Conservation (phyloP, 164 flowering plant species). For the Tetracentron sinense region DNA sequence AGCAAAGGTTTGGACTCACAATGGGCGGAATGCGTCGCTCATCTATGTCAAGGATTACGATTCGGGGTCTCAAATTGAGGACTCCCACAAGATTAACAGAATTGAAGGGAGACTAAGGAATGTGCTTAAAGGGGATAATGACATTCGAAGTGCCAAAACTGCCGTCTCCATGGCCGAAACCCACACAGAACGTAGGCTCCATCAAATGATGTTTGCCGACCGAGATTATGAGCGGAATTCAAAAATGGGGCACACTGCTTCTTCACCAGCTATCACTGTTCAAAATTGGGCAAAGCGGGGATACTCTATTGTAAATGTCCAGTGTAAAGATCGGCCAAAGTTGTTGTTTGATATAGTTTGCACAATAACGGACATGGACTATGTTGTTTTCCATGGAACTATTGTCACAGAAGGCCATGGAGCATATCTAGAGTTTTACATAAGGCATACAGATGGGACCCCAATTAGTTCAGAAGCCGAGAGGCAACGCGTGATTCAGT, state of each 20-base stretch:
- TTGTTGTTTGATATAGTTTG: slow-evolving; percentile 69
- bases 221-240: slow-evolving; percentile 60
- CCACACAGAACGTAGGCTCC: slow-evolving; percentile 71
- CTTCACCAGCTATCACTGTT: slow-evolving; percentile 40
- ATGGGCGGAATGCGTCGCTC: slow-evolving; percentile 66
- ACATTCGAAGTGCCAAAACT: slow-evolving; percentile 66
- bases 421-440: slow-evolving; percentile 44
- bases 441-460: slow-evolving; percentile 70
- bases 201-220: slow-evolving; percentile 86
- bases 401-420: slow-evolving; percentile 24
- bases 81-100: slow-evolving; percentile 38
- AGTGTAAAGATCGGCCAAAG: slow-evolving; percentile 56
- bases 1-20: slow-evolving; percentile 82
- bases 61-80: slow-evolving; percentile 61
- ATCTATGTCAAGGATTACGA: slow-evolving; percentile 57
- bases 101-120: slow-evolving; percentile 57
- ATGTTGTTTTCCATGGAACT: slow-evolving; percentile 65
- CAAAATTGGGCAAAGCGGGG: slow-evolving; percentile 57
- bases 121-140: slow-evolving; percentile 66
- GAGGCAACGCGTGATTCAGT: slow-evolving; percentile 63
- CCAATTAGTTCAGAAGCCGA: slow-evolving; percentile 80
- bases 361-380: slow-evolving; percentile 69
- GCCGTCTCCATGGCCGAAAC: slow-evolving; percentile 54
- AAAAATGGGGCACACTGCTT: slow-evolving; percentile 24
- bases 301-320: slow-evolving; percentile 60